Percentiles rank a stretch among this genome's conserved stretches.
Evolutionary conservation across 352 stramenopile genomes (phyloP).

Genomic region (Globisporangium nodosum): DNA sequence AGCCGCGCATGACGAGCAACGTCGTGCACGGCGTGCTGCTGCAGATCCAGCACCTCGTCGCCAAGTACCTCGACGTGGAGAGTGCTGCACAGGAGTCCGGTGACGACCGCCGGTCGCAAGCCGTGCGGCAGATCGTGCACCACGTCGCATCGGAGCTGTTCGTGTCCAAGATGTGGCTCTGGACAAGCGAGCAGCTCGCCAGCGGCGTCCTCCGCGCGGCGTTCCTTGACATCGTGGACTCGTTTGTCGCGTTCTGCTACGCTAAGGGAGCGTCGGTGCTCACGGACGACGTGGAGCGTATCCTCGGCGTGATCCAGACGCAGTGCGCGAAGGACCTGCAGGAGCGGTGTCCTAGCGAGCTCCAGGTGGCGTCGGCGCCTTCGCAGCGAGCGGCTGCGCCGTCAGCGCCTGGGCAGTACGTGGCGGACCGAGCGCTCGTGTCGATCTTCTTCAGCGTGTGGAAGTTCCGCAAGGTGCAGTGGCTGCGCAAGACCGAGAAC

Average conservation of each 20-base stretch:
- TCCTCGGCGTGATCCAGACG: conserved; percentile 15
- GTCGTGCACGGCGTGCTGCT: conserved; percentile 56
- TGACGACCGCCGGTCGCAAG: conserved; percentile 5
- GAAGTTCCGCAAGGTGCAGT: conserved; percentile 7
- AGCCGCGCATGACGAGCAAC: conserved; percentile 35
- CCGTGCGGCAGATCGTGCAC: conserved; percentile 21
- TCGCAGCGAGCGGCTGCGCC: neutral
- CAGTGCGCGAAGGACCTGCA: conserved; percentile 27
- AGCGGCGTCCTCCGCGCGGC: conserved; percentile 43
- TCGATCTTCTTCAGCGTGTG: conserved; percentile 36
- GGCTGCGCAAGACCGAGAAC: conserved; percentile 6
- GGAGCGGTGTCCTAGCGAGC: conserved; percentile 12
- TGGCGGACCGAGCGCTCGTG: conserved; percentile 39
- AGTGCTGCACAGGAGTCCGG: neutral
- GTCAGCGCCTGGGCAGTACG: conserved; percentile 28
- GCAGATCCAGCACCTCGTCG: conserved; percentile 49
- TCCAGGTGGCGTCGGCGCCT: neutral
- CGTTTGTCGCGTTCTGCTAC: conserved; percentile 30
- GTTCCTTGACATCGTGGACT: conserved; percentile 42
- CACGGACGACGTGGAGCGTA: conserved; percentile 11
- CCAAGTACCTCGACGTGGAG: conserved; percentile 28
- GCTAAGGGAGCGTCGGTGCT: conserved; percentile 9
- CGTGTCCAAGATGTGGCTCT: conserved; percentile 43
- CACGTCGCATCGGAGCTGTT: conserved; percentile 30
- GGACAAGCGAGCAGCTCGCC: conserved; percentile 20